Base-by-base conservation (phyloP, 495 filamentous ascomycete species). In the Daldinia loculata region DNA sequence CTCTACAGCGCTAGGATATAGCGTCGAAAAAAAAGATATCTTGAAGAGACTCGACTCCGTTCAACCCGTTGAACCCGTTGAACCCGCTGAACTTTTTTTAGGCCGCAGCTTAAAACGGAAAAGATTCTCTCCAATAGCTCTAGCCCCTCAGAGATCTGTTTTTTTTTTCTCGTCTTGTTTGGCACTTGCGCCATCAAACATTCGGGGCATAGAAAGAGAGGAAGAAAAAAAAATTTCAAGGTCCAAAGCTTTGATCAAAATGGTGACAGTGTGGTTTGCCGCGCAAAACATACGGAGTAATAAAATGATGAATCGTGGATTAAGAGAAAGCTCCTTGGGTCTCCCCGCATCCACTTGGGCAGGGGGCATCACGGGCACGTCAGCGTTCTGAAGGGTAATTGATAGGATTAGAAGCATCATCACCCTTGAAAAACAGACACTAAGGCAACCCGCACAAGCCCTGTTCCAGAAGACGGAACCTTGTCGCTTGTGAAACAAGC, bases 401-500 rank as follows among this genome's bases (percentile, higher is more conserved):
- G 67, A 70, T 60, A 71, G 62, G 63, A 61, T 39, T 52, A 69
- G 38, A 61, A 36, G 61, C 66, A 69, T 73, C 66, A 64, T 39
- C 53, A 67, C 41, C 71, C 67, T 61, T 60, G 67, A 53, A 70
- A 60, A 43, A 24, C 60, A 51, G 62, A 74, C 67, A 64, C 72
- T 74, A 74, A 74, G 57, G 64, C 17, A 68, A 63, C 68, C 72
- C 68, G 64, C 72, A 68, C 72, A 74, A 68, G 64, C 67, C 72
- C 68, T 71, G 72, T 74, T 74, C 72, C 68, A 74, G 68, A 74
- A 74, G 63, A 69, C 14, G 12, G 67, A 51, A 27, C 68, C 71
- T 74, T 65, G 71, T 66, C 67, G 61, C 50, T 73, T 75, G 71
- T 78, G 76, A 76, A 76, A 78, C 74, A 75, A 70, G 64, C 50